Evolutionary conservation across 345 rosid genomes (phyloP).

Genomic region (Rhizophora mangle): DNA sequence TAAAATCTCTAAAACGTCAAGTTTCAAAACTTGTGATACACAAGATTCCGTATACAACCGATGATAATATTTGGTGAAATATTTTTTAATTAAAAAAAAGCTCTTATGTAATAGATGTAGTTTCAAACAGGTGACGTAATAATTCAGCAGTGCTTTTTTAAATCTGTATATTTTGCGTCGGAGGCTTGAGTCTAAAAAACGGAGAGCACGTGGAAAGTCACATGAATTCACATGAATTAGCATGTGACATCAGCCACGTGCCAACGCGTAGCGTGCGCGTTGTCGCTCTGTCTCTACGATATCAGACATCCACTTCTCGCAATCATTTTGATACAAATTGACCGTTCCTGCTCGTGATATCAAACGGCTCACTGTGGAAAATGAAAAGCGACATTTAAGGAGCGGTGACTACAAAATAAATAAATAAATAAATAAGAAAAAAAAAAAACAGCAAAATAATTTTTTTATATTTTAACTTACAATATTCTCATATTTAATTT

Average conservation of each 20-base stretch:
- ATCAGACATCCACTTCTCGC: constrained; percentile 34
- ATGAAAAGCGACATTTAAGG: neutral
- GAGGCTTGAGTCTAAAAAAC: too few species aligned
- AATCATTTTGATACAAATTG: constrained; percentile 31
- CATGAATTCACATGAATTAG: constrained; percentile 31
- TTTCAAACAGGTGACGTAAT: neutral
- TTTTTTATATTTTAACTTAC: too few species aligned
- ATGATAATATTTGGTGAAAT: too few species aligned
- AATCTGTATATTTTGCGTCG: neutral
- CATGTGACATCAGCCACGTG: constrained; percentile 19
- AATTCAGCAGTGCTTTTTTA: neutral
- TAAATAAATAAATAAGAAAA: too few species aligned
- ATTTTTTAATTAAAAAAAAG: too few species aligned
- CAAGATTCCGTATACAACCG: too few species aligned
- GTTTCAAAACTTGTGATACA: too few species aligned
- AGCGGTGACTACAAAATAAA: too few species aligned
- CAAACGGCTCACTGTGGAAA: neutral
- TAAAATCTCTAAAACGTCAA: too few species aligned
- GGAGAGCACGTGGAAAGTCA: neutral
- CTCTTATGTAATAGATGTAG: too few species aligned
- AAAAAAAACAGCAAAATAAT: too few species aligned
- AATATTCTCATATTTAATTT: too few species aligned
- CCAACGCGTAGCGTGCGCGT: constrained; percentile 28
- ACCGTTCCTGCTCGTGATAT: neutral
- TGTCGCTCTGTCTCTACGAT: constrained; percentile 33